These are phyloP conservation scores for Nothopassalora personata DNA, from an alignment of 2,329 filamentous ascomycete species.

Conservation along the genomic window DNA sequence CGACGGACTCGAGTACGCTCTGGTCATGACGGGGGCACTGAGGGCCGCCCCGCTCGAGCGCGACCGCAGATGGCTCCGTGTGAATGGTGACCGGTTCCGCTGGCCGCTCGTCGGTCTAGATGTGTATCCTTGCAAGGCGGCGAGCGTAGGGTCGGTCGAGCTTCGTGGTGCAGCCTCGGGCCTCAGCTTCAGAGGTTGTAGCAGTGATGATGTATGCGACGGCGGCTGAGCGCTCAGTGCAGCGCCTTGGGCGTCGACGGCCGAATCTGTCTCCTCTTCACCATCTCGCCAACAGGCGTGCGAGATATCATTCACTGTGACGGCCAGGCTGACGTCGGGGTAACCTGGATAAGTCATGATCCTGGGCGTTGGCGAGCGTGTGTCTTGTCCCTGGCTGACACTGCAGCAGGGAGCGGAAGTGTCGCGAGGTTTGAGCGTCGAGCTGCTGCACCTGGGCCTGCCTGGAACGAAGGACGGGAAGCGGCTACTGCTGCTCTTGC, in stretches of 20 bases:
- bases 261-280: neutral
- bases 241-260: neutral
- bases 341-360: neutral
- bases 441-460: neutral
- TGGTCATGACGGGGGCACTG: constrained; percentile 43
- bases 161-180: constrained; percentile 21
- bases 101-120: constrained; percentile 28
- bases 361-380: neutral
- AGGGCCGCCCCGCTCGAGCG: constrained; percentile 37
- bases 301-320: neutral
- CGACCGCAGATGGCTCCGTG: constrained; percentile 42
- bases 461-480: neutral
- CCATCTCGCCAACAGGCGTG: neutral
- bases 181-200: constrained; percentile 16
- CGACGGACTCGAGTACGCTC: constrained; percentile 45
- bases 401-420: neutral
- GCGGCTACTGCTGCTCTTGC: neutral
- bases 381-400: neutral
- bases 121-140: constrained; percentile 29
- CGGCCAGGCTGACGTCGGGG: neutral
- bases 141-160: constrained; percentile 36
- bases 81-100: constrained; percentile 46
- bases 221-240: neutral
- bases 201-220: neutral
- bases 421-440: neutral